Conservation (phyloP, 805 yeast species). For the Hemisphaericaspora nanyangensis region DNA sequence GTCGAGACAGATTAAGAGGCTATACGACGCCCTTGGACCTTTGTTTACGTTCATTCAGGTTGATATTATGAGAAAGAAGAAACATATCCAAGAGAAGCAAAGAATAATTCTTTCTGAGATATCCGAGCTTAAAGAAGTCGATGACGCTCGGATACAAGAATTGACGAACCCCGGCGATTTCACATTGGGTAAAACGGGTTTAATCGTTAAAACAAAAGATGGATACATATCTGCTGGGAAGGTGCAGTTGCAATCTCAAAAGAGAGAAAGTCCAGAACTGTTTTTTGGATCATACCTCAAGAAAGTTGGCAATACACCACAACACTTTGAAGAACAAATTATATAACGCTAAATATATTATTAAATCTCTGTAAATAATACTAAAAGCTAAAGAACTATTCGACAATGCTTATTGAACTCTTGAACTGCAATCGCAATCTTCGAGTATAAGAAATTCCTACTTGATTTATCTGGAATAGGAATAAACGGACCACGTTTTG, state of each 20-base stretch:
- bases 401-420: slow-evolving; percentile 72
- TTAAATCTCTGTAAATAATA: too few relatives aligned
- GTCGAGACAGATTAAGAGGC: slow-evolving; percentile 37
- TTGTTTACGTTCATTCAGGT: slow-evolving; percentile 43
- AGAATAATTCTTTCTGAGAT: slow-evolving; percentile 50
- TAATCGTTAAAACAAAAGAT: slow-evolving; percentile 43
- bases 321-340: slow-evolving; percentile 2
- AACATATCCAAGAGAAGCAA: slow-evolving; percentile 24
- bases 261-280: slow-evolving; percentile 39
- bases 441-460: slow-evolving; percentile 62
- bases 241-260: slow-evolving; percentile 55
- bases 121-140: slow-evolving; percentile 1
- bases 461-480: slow-evolving; percentile 70
- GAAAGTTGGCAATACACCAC: slow-evolving; percentile 37
- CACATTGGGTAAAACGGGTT: slow-evolving; percentile 11
- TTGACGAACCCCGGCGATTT: slow-evolving; percentile 20
- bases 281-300: slow-evolving; percentile 45
- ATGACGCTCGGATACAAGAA: background rate
- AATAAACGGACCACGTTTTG: slow-evolving; percentile 55
- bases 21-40: slow-evolving; percentile 53
- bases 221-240: slow-evolving; percentile 34
- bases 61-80: slow-evolving; percentile 29
- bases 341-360: background rate
- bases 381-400: slow-evolving; percentile 25
- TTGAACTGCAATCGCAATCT: slow-evolving; percentile 75